Base-by-base conservation (phyloP, 768 basidiomycete genomes). In the Clavulina sp. region DNA sequence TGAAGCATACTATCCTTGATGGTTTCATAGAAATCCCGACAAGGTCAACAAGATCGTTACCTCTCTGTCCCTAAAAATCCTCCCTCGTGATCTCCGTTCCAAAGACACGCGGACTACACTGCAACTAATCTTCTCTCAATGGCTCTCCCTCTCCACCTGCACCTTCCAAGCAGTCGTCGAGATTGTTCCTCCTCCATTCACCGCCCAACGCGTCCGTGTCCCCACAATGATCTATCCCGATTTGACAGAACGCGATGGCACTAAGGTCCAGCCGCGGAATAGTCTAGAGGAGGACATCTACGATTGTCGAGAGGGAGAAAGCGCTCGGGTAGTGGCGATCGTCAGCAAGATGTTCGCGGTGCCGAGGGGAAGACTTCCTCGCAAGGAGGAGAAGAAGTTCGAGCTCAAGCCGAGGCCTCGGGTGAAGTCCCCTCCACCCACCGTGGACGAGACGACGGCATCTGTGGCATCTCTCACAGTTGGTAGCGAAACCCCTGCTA, bases 321-420 rank as follows among this genome's bases (percentile, higher is more conserved):
- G 71, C 4, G 79, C 81, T 0, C 76, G 67, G 52, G 70, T 89
- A 9, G 76, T 80, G 16, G 93, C 81, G 4, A 95, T 91, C 64
- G 84, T 96, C 44, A 93, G 87, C 73, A 99, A 97, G 65, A 99
- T 97, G 93, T 96, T 97, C 60, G 89, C 91, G 1, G 81, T 96
- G 0, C 67, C 78, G n/a, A 67, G 64, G 21, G 75, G 75, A 51
- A 83, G 91, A 46, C 68, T 99, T 23, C 93, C 93, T 0, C 84
- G 91, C 61, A 80, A 84, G 64, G 87, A 85, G 66, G 77, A 77
- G 60, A 80, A 71, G 58, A n/a, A n/a, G n/a, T n/a, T n/a, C n/a
- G 36, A 38, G 21, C 13, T 21, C 69, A 74, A 18, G 59, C 86
- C 44, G 86, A 82, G 0, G 82, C 84, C 0, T 88, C 92, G 32